phyloP scores from a whole-genome alignment of 129 eudicot species.

The Flaveria ramosissima region DNA sequence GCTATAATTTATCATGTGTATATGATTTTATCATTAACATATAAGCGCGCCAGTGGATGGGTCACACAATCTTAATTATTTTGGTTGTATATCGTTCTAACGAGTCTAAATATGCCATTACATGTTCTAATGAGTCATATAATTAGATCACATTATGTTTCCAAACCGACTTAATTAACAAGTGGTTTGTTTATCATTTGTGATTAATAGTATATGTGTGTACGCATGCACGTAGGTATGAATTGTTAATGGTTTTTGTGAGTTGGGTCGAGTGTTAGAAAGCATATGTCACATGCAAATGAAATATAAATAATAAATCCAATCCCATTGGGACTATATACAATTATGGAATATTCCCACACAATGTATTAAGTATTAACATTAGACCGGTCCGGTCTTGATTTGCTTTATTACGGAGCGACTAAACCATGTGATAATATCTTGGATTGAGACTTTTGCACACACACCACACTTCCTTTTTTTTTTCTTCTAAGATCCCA shows the following conservation, averaged over 20 bases:
- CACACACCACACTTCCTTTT: constrained; percentile 31
- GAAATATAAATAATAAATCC: constrained; percentile 10
- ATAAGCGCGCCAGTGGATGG: no score
- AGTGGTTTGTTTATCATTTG: neutral
- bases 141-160: no score
- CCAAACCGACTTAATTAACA: no score
- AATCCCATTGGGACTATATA: constrained; percentile 34
- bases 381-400: constrained; percentile 36
- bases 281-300: constrained; percentile 35
- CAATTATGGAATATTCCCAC: constrained; percentile 39
- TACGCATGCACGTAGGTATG: constrained; percentile 17
- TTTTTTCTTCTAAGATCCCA: constrained; percentile 42
- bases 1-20: neutral
- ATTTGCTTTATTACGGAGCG: constrained; percentile 34
- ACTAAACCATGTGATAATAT: constrained; percentile 41
- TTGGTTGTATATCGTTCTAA: no score
- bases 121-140: no score
- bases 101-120: no score
- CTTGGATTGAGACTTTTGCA: constrained; percentile 39
- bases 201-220: constrained; percentile 1
- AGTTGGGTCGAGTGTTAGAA: constrained; percentile 28
- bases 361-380: constrained; percentile 28
- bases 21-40: neutral
- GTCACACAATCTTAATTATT: no score
- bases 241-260: constrained; percentile 18